Evolutionary conservation across 106 monocot species (phyloP), one percentile per base, ranked within the genome.

Genomic region (Dendrobium nobile): DNA sequence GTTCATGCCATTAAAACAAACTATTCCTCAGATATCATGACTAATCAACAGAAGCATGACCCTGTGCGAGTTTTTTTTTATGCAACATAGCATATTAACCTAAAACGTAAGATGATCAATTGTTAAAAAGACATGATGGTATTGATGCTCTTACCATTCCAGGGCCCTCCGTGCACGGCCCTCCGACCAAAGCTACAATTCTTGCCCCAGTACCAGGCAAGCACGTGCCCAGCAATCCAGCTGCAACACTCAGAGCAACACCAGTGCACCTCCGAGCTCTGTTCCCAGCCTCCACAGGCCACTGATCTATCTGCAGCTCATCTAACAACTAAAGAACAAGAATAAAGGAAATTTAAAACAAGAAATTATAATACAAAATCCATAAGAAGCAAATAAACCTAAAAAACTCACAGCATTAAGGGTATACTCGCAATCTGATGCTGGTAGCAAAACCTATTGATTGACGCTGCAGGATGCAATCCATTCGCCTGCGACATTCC

Each of bases 151-250:
- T 82, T 86, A 99, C 92, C 99, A 99, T 87, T 91, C 99, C 99
- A 64, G 95, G 99, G 26, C 99, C 99, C 54, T 90, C 92, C 0
- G 99, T 95, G 82, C 99, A 99, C 43, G 99, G 99, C 41, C 99
- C 99, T 31, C 99, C 95, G 40, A 99, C 86, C 74, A 99, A 85
- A 76, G 99, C 91, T 73, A 99, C 88, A 54, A 99, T 99, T 4
- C 95, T 82, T 43, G 99, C 99, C 7, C 99, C 99, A 31, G 99
- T 99, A 1, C 99, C 95, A 70, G 99, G 95, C 82, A 91, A 72
- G 58, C 99, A 99, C 4, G 95, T 95, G 0, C 99, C 99, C 19
- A 99, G 74, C 45, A 99, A 82, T 22, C 99, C 91, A 15, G 99
- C 91, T 2, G 99, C 99, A 79, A 99, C 91, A 85, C 90, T 99